Evolutionary conservation across 495 filamentous ascomycete genomes (phyloP), one percentile per base, ranked within the genome.

Genomic region (Penicillium psychrofluorescens): DNA sequence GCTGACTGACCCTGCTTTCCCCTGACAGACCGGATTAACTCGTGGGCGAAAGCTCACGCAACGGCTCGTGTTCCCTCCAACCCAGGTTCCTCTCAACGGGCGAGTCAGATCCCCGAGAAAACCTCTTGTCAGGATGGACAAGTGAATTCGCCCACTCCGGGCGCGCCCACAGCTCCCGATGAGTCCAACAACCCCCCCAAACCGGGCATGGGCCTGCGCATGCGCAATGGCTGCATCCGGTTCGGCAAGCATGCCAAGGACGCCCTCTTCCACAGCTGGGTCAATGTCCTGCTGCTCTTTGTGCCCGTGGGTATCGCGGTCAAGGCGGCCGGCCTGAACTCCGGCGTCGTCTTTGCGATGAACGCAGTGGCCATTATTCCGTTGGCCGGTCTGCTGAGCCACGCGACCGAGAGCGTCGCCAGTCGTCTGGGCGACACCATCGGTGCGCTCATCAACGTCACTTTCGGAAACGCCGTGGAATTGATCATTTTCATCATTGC

Each of bases 401-500:
- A 86, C 62, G 87, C 86, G 12, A 94, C 88, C n/a, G 87, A 92
- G 62, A 81, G 76, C 49, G 82, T 91, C 35, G 87, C 88, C 29
- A 73, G 73, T 42, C 79, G 81, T 44, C 70, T 91, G 61, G 88
- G 88, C 34, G 86, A 94, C 52, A 86, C 86, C 8, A 66, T 90
- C 29, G 88, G 86, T 42, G 88, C 87, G 11, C 62, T 92, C 54
- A 77, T 91, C 59, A 94, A 91, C 50, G 86, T 91, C 9, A 88
- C 86, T 14, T 92, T 92, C 64, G 88, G 88, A 43, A 94, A 94
- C 62, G 87, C 88, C 15, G 88, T 94, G 2, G 88, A 94, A 67
- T 65, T 94, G 54, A 92, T 92, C 61, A 89, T 92, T 51, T 92
- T 89, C 48, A 68, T 61, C 33, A 70, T 63, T 44, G 56, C 53